Conservation (phyloP, 2,329 filamentous ascomycete genomes). For the Colletotrichum graminicola region DNA sequence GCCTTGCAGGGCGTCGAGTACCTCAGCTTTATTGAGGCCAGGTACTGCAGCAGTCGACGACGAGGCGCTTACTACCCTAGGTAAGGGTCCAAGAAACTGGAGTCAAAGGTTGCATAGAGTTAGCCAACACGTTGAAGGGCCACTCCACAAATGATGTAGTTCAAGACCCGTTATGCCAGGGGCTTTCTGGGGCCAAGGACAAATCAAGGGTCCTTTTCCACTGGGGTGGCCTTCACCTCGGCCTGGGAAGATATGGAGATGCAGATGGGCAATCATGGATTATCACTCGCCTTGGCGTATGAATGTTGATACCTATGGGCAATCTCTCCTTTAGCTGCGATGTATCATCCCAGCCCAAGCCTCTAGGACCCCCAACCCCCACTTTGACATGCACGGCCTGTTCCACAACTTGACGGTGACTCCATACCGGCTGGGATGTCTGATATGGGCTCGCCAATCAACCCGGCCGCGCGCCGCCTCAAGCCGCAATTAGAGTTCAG, state of each 20-base stretch:
- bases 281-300: neutral
- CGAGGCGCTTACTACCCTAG: neutral
- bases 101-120: slow-evolving; percentile 1
- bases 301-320: slow-evolving; percentile 28
- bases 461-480: slow-evolving; percentile 7
- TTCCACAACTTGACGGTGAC: slow-evolving; percentile 16
- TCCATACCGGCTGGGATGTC: slow-evolving; percentile 26
- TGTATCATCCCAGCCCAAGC: slow-evolving; percentile 19
- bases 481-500: slow-evolving; percentile 26
- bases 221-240: slow-evolving; percentile 10
- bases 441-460: slow-evolving; percentile 33
- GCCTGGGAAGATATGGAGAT: slow-evolving; percentile 1
- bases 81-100: neutral
- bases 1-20: slow-evolving; percentile 1
- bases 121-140: slow-evolving; percentile 10
- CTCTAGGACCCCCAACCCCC: slow-evolving; percentile 29
- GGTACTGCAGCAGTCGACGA: neutral
- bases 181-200: slow-evolving; percentile 22
- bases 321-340: slow-evolving; percentile 13
- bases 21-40: slow-evolving; percentile 30
- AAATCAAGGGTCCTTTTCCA: slow-evolving; percentile 27
- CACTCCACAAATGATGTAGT: slow-evolving; percentile 26
- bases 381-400: slow-evolving; percentile 29
- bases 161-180: slow-evolving; percentile 19
- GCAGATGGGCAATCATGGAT: slow-evolving; percentile 10